Evolutionary conservation across 2,329 filamentous ascomycete species (phyloP).

Genomic region (Penicillium sp.): DNA sequence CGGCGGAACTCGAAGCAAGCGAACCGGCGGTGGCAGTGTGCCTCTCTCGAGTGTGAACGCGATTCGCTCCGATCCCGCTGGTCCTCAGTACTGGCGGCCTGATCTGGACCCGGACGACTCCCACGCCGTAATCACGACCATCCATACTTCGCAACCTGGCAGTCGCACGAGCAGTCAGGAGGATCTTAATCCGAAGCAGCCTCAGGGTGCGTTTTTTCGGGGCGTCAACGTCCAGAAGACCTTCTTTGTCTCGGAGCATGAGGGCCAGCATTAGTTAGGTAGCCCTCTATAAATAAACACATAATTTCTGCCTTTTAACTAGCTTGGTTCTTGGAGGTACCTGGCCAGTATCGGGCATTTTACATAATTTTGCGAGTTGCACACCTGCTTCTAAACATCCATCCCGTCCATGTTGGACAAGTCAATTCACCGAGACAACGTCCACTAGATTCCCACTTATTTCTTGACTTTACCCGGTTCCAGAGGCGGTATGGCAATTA

Average conservation of each 20-base stretch:
- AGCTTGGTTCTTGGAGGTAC: background rate
- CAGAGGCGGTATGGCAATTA: too few species aligned
- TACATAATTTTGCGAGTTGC: too few species aligned
- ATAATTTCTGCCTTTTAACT: background rate
- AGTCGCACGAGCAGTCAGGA: constrained; percentile 38
- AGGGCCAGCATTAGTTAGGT: constrained; percentile 6
- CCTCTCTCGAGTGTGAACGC: constrained; percentile 35
- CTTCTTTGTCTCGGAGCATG: constrained; percentile 33
- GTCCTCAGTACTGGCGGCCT: constrained; percentile 34
- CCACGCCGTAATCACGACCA: constrained; percentile 30
- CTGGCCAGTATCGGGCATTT: too few species aligned
- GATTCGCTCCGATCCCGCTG: constrained; percentile 17
- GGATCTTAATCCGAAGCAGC: constrained; percentile 32
- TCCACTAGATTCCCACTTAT: too few species aligned
- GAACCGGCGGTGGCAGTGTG: constrained; percentile 27
- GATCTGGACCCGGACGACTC: constrained; percentile 31
- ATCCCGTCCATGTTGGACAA: too few species aligned
- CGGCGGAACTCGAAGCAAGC: constrained; percentile 26
- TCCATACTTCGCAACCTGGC: constrained; percentile 27
- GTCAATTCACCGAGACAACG: too few species aligned
- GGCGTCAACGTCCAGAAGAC: constrained; percentile 40
- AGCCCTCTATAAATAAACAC: background rate
- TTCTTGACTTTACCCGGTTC: too few species aligned
- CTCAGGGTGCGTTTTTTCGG: constrained; percentile 20
- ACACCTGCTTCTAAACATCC: too few species aligned